Percentiles rank a stretch among this genome's conserved stretches.
Evolutionary conservation across 2,329 filamentous ascomycete genomes (phyloP).

Genomic region (Nannizziopsis barbatae): DNA sequence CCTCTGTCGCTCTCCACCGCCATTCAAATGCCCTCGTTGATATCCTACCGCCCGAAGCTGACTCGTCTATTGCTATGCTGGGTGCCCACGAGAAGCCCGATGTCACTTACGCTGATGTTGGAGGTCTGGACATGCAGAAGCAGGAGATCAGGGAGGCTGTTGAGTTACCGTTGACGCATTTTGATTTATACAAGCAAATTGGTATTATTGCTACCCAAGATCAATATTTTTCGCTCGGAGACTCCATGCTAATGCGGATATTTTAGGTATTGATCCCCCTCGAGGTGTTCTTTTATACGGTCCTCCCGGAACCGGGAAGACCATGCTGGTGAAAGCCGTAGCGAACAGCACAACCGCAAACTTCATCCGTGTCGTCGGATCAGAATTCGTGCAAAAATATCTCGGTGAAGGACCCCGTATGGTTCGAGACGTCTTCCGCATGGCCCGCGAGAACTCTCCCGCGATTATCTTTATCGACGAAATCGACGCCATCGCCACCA

Average conservation of each 20-base stretch:
- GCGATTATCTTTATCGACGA: conserved; percentile 99
- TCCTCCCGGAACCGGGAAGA: conserved; percentile 91
- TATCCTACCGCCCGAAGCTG: conserved; percentile 95
- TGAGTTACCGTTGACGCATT: conserved; percentile 90
- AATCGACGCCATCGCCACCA: conserved; percentile 96
- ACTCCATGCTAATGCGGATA: conserved; percentile 17
- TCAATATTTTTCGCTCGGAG: neutral
- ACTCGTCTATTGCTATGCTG: conserved; percentile 97
- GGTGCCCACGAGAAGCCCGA: conserved; percentile 95
- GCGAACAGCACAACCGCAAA: conserved; percentile 96
- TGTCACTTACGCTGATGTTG: conserved; percentile 94
- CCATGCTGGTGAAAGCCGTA: conserved; percentile 95
- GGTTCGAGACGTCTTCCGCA: conserved; percentile 97
- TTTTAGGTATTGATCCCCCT: conserved; percentile 70
- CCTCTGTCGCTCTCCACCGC: conserved; percentile 90
- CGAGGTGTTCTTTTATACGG: conserved; percentile 94
- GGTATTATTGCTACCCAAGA: conserved; percentile 38
- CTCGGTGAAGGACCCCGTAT: conserved; percentile 94
- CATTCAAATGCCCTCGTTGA: conserved; percentile 98
- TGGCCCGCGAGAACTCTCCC: conserved; percentile 96
- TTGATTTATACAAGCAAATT: conserved; percentile 98
- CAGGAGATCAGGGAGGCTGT: conserved; percentile 98
- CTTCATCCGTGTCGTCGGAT: conserved; percentile 96
- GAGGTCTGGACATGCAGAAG: conserved; percentile 98
- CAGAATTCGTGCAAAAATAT: conserved; percentile 98